These are phyloP conservation scores for Daedaleopsis nitida DNA, from an alignment of 768 basidiomycete species.

Conservation along the genomic window DNA sequence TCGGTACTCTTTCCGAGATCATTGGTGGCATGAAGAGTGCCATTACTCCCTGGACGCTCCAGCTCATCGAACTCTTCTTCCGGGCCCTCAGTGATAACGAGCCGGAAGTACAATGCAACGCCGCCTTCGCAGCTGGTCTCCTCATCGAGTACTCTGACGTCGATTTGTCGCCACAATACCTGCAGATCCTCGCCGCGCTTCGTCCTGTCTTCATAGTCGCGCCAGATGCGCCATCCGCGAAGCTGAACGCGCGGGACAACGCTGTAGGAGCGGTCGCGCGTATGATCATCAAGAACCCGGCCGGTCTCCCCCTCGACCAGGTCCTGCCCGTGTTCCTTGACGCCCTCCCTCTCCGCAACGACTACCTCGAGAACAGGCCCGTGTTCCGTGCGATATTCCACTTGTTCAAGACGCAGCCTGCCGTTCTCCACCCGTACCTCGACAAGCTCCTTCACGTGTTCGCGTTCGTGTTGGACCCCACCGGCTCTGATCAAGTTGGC, in stretches of 20 bases:
- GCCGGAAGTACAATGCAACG: conserved; percentile 94
- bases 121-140: conserved; percentile 91
- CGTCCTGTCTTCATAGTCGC: conserved; percentile 77
- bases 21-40: conserved; percentile 88
- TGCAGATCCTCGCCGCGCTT: conserved; percentile 74
- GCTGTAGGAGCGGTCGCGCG: conserved; percentile 93
- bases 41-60: conserved; percentile 82
- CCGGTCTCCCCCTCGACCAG: conserved; percentile 85
- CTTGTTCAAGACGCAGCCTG: conserved; percentile 77
- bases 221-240: conserved; percentile 61
- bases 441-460: conserved; percentile 82
- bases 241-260: conserved; percentile 90
- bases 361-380: conserved; percentile 86
- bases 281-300: conserved; percentile 77
- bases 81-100: conserved; percentile 81
- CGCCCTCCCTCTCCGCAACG: conserved; percentile 85
- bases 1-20: conserved; percentile 94
- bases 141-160: conserved; percentile 83
- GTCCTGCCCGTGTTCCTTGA: conserved; percentile 84
- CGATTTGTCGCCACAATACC: conserved; percentile 83
- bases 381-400: conserved; percentile 89
- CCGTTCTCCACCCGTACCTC: conserved; percentile 70
- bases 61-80: conserved; percentile 83
- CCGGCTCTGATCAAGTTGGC: conserved; percentile 70
- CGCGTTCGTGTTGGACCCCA: conserved; percentile 79